Evolutionary conservation across 2,329 filamentous ascomycete species (phyloP).

Genomic region (Xylariaceae sp.): DNA sequence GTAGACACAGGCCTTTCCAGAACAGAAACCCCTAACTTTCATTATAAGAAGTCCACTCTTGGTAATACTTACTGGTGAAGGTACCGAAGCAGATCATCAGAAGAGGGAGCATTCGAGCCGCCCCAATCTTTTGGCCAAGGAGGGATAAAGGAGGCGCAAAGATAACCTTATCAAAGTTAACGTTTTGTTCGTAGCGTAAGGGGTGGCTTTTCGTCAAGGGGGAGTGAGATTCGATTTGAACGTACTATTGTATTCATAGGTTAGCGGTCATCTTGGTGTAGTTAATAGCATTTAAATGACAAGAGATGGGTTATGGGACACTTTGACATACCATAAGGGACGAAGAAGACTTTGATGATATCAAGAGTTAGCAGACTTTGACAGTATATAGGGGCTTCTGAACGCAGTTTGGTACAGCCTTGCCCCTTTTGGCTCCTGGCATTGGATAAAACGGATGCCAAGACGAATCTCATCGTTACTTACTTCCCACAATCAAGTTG

Average conservation of each 20-base stretch:
- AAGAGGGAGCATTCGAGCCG: slow-evolving; percentile 56
- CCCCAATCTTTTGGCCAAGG: slow-evolving; percentile 65
- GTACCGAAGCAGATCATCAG: slow-evolving; percentile 66
- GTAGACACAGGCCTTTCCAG: background rate
- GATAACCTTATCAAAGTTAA: slow-evolving; percentile 43
- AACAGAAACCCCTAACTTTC: background rate
- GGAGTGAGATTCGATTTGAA: background rate
- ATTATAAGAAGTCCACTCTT: background rate
- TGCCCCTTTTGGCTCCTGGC: background rate
- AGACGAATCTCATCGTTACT: background rate
- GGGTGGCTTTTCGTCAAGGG: background rate
- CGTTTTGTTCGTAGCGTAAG: background rate
- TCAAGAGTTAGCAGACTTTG: slow-evolving; percentile 3
- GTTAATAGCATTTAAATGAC: background rate
- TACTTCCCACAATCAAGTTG: slow-evolving; percentile 59
- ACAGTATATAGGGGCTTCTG: too few species aligned
- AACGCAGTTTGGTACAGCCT: too few species aligned
- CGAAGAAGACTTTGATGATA: slow-evolving; percentile 16
- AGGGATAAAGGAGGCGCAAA: slow-evolving; percentile 63
- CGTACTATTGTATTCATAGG: slow-evolving; percentile 5
- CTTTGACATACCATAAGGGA: slow-evolving; percentile 47
- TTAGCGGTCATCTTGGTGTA: background rate
- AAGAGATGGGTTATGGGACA: background rate
- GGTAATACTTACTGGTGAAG: slow-evolving; percentile 44
- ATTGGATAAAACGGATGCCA: background rate